Conservation (phyloP, 2,329 filamentous ascomycete genomes). For the Ophiostoma ips region DNA sequence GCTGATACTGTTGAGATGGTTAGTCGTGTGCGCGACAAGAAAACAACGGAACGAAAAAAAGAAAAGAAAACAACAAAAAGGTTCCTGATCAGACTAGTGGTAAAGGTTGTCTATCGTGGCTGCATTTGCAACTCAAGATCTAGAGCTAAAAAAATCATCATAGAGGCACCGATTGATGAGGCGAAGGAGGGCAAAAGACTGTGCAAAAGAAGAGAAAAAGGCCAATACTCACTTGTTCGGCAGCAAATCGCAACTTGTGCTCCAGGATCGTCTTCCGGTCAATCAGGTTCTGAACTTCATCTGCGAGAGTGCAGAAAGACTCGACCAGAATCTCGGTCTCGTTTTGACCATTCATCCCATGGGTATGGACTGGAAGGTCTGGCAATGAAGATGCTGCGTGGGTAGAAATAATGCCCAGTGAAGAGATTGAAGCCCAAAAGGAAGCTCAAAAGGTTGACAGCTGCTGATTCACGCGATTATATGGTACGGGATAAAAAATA, state of each 20-base stretch:
- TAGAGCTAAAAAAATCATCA: conserved; percentile 57
- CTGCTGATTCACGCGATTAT: not conserved
- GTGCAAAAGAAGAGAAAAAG: too few relatives aligned
- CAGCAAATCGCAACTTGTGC: conserved; percentile 52
- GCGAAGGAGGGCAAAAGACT: not conserved
- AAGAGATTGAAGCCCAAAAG: not conserved
- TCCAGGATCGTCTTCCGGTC: conserved; percentile 52
- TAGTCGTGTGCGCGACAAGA: conserved; percentile 4
- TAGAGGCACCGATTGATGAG: conserved; percentile 16
- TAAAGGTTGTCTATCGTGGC: conserved; percentile 46
- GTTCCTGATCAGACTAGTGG: conserved; percentile 27
- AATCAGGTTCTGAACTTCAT: conserved; percentile 49
- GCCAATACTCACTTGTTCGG: conserved; percentile 47
- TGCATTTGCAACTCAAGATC: conserved; percentile 59
- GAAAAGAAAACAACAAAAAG: conserved; percentile 14
- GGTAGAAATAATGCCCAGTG: not conserved
- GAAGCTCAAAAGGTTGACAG: conserved; percentile 3
- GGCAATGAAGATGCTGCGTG: not conserved
- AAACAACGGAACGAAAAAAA: conserved; percentile 3
- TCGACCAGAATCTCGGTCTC: conserved; percentile 45
- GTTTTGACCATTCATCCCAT: conserved; percentile 29
- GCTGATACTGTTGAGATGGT: conserved; percentile 38
- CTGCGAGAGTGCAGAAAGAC: conserved; percentile 50
- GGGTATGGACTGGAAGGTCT: conserved; percentile 1
- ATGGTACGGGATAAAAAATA: not conserved